These are phyloP conservation scores for Strobilomyces confusus DNA, from an alignment of 768 basidiomycete species.

Conservation along the genomic window DNA sequence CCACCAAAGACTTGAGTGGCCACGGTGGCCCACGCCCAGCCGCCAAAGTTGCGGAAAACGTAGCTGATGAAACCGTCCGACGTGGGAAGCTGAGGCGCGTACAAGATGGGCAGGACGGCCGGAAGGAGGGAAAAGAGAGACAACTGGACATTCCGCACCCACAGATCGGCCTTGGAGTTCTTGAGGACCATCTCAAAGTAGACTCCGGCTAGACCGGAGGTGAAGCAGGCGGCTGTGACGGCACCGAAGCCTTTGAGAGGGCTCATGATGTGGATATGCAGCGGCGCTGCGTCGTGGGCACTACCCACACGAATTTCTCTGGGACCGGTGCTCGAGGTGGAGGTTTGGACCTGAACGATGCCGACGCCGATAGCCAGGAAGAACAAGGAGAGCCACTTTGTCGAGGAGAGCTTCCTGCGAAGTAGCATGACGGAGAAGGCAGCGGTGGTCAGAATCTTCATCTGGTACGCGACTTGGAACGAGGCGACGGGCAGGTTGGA, in stretches of 20 bases:
- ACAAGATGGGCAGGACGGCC: slow-evolving; percentile 78
- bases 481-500: slow-evolving; percentile 94
- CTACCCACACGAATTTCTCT: slow-evolving; percentile 52
- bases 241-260: slow-evolving; percentile 80
- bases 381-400: slow-evolving; percentile 86
- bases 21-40: slow-evolving; percentile 96
- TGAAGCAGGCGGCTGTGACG: slow-evolving; percentile 82
- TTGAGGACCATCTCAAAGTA: slow-evolving; percentile 95
- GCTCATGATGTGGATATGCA: slow-evolving; percentile 71
- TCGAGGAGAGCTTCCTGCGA: slow-evolving; percentile 62
- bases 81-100: slow-evolving; percentile 37
- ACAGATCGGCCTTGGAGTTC: slow-evolving; percentile 76
- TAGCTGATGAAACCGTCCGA: slow-evolving; percentile 50
- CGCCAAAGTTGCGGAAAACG: slow-evolving; percentile 83
- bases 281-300: slow-evolving; percentile 59
- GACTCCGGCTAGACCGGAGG: slow-evolving; percentile 85
- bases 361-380: slow-evolving; percentile 90
- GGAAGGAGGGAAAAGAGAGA: slow-evolving; percentile 89
- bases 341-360: slow-evolving; percentile 89
- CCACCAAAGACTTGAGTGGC: slow-evolving; percentile 88
- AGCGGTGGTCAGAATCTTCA: slow-evolving; percentile 97
- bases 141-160: slow-evolving; percentile 88
- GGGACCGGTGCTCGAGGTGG: slow-evolving; percentile 30
- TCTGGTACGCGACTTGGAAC: slow-evolving; percentile 97
- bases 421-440: slow-evolving; percentile 86